Percentiles rank a stretch among this genome's conserved stretches.
Conservation (phyloP, 768 basidiomycete species). For the Trametes gibbosa region DNA sequence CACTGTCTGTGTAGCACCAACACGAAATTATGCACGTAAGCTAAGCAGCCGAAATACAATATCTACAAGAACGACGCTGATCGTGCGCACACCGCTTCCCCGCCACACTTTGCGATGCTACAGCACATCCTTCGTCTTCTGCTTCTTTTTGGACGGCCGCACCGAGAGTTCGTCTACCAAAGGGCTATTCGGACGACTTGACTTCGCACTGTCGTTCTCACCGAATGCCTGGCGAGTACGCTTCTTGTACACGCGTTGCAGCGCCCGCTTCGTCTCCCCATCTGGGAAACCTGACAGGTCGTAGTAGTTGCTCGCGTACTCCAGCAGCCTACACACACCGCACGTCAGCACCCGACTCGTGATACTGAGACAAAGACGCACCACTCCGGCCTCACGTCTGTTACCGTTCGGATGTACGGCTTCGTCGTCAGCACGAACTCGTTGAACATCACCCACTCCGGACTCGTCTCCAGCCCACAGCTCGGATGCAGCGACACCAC, state of each 20-base stretch:
- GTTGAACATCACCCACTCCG: slow-evolving; percentile 92
- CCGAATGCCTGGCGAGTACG: slow-evolving; percentile 13
- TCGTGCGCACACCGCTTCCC: too few relatives aligned
- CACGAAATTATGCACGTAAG: too few relatives aligned
- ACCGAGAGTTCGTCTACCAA: background rate
- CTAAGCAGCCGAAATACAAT: too few relatives aligned
- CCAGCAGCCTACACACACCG: slow-evolving; percentile 49
- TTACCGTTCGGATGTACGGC: slow-evolving; percentile 88
- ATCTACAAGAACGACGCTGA: background rate
- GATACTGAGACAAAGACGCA: slow-evolving; percentile 32
- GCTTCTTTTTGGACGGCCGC: background rate
- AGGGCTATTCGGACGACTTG: background rate
- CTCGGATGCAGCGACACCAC: slow-evolving; percentile 79
- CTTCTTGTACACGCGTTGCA: slow-evolving; percentile 23
- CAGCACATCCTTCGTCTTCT: too few relatives aligned
- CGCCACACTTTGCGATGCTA: too few relatives aligned
- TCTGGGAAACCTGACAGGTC: slow-evolving; percentile 20
- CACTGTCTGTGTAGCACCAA: too few relatives aligned
- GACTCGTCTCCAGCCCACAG: slow-evolving; percentile 82
- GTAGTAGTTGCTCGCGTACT: slow-evolving; percentile 34
- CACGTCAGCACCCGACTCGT: background rate
- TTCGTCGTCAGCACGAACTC: slow-evolving; percentile 92
- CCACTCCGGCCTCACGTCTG: slow-evolving; percentile 88
- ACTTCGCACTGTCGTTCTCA: background rate
- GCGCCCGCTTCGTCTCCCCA: slow-evolving; percentile 26